Conservation (phyloP, 2,329 filamentous ascomycete genomes). For the Dothideomycetes sp. region DNA sequence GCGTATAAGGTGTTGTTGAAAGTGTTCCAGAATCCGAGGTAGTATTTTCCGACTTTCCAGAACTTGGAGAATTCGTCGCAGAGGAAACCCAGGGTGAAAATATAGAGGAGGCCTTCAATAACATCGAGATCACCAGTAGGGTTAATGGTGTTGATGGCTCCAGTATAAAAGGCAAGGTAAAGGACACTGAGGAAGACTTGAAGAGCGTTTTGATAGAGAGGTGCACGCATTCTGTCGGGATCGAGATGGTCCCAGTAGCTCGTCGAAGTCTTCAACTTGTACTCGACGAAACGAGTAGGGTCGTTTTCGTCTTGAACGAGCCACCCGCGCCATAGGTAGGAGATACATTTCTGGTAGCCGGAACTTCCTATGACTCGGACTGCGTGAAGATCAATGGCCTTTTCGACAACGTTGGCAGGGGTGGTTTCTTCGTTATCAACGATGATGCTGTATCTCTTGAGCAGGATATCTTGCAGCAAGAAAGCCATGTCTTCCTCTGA, state of each 20-base stretch:
- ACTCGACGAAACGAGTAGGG: slow-evolving; percentile 80
- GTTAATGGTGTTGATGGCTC: slow-evolving; percentile 91
- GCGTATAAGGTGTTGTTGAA: slow-evolving; percentile 82
- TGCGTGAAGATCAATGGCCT: slow-evolving; percentile 86
- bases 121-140: slow-evolving; percentile 70
- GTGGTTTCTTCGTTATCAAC: slow-evolving; percentile 60
- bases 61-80: slow-evolving; percentile 82
- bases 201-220: slow-evolving; percentile 82
- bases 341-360: slow-evolving; percentile 92
- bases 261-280: slow-evolving; percentile 69
- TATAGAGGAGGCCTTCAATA: slow-evolving; percentile 74
- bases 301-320: slow-evolving; percentile 92
- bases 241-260: slow-evolving; percentile 76
- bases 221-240: slow-evolving; percentile 87
- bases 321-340: slow-evolving; percentile 91
- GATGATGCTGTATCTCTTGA: slow-evolving; percentile 81
- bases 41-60: slow-evolving; percentile 86
- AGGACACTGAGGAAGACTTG: slow-evolving; percentile 77
- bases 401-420: slow-evolving; percentile 83
- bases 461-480: slow-evolving; percentile 69
- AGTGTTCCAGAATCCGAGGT: slow-evolving; percentile 93
- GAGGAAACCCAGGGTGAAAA: slow-evolving; percentile 86
- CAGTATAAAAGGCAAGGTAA: slow-evolving; percentile 78
- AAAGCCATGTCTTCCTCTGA: slow-evolving; percentile 68
- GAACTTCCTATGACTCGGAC: slow-evolving; percentile 80